Conservation (phyloP, 1,284 basidiomycete species). For the Vanrija sp. region DNA sequence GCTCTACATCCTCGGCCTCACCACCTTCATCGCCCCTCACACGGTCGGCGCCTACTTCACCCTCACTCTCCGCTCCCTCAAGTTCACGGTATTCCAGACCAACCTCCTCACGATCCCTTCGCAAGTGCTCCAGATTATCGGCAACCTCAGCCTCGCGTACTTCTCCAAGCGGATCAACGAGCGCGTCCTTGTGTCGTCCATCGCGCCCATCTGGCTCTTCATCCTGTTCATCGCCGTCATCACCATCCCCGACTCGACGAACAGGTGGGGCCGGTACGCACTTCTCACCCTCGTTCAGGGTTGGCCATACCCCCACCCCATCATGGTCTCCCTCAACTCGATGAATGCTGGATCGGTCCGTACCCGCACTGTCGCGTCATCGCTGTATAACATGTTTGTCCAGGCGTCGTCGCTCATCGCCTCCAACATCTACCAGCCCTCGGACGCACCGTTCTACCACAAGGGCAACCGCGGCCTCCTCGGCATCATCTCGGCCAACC, state of each 20-base stretch:
- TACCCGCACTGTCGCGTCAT: constrained; percentile 36
- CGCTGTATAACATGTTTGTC: constrained; percentile 41
- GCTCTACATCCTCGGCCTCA: constrained; percentile 41
- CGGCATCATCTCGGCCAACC: constrained; percentile 22
- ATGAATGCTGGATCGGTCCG: constrained; percentile 39
- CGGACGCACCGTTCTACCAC: constrained; percentile 34
- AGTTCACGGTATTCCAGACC: constrained; percentile 45
- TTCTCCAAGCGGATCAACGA: constrained; percentile 28
- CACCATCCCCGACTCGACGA: constrained; percentile 18
- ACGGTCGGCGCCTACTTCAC: constrained; percentile 38
- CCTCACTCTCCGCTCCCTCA: constrained; percentile 15
- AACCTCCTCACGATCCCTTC: constrained; percentile 45
- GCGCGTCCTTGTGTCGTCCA: constrained; percentile 17
- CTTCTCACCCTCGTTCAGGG: constrained; percentile 18
- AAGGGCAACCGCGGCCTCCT: constrained; percentile 34
- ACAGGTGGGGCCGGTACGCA: constrained; percentile 22
- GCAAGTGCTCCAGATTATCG: constrained; percentile 36
- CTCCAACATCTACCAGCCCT: constrained; percentile 35
- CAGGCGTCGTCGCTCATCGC: constrained; percentile 31
- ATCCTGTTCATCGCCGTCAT: constrained; percentile 29
- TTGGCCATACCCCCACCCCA: constrained; percentile 26
- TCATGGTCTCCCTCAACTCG: constrained; percentile 29
- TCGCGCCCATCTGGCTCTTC: constrained; percentile 30
- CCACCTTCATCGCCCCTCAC: constrained; percentile 17
- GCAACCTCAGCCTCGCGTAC: constrained; percentile 32